A percentile compares a stretch with the other conserved stretches of the same genome.
These are phyloP conservation scores for Oxyria digyna DNA, from an alignment of 148 eudicot species.

Conservation along the genomic window DNA sequence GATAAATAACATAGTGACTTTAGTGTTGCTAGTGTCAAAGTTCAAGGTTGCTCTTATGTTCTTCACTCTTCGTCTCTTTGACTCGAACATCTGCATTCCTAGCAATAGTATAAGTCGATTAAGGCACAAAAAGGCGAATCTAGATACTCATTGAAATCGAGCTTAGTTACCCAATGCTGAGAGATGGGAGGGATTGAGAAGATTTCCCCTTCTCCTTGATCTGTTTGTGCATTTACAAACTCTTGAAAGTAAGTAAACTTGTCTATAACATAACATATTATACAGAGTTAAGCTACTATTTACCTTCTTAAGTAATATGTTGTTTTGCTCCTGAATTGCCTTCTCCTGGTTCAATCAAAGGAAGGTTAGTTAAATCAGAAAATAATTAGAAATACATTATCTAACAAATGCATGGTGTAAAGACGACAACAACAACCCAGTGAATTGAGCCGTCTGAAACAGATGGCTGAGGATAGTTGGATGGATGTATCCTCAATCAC, in stretches of 20 bases:
- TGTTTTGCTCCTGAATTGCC: slow-evolving; percentile 4
- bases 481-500: too few relatives aligned
- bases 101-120: background rate
- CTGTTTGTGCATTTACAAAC: slow-evolving; percentile 13
- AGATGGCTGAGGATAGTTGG: too few relatives aligned
- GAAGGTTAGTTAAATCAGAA: too few relatives aligned
- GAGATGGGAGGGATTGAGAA: slow-evolving; percentile 26
- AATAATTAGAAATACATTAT: background rate
- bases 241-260: too few relatives aligned
- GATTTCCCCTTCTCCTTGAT: slow-evolving; percentile 65
- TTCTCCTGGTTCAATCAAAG: background rate
- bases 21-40: slow-evolving; percentile 29
- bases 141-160: background rate
- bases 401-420: too few relatives aligned
- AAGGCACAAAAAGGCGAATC: background rate
- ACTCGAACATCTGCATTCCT: background rate
- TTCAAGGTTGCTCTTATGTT: slow-evolving; percentile 50
- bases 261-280: background rate
- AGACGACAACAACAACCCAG: too few relatives aligned
- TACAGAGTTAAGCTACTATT: background rate
- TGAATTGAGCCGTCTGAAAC: too few relatives aligned
- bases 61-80: slow-evolving; percentile 30
- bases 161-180: slow-evolving; percentile 35
- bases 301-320: background rate
- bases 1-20: too few relatives aligned